These are phyloP conservation scores for button mushroom (Agaricus bisporus) DNA, from an alignment of 768 basidiomycete species.

Conservation along the genomic window DNA sequence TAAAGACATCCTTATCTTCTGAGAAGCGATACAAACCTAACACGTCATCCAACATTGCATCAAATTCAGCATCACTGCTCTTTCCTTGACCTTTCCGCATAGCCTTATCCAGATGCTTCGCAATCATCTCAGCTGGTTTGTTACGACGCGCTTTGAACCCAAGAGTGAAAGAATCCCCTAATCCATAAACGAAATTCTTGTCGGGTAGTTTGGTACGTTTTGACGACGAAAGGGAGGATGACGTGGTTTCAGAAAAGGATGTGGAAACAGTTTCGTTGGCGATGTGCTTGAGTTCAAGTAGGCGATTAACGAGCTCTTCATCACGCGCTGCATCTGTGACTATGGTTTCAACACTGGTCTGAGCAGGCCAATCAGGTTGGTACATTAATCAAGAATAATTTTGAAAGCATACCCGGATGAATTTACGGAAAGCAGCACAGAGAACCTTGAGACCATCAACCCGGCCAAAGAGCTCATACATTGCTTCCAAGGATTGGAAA, in stretches of 20 bases:
- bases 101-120: conserved; percentile 80
- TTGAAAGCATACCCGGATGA: conserved; percentile 44
- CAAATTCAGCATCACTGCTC: conserved; percentile 57
- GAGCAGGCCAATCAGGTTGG: not conserved
- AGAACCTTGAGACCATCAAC: conserved; percentile 51
- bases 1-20: conserved; percentile 91
- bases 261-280: conserved; percentile 42
- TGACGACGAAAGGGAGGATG: conserved; percentile 5
- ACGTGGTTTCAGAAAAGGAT: conserved; percentile 36
- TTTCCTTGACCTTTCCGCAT: conserved; percentile 85
- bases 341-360: conserved; percentile 58
- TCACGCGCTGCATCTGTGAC: conserved; percentile 59
- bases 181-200: conserved; percentile 58
- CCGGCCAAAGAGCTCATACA: conserved; percentile 60
- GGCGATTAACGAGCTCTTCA: conserved; percentile 70
- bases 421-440: conserved; percentile 52
- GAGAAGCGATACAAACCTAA: conserved; percentile 80
- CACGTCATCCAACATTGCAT: conserved; percentile 54
- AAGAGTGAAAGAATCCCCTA: conserved; percentile 61
- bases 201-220: conserved; percentile 33
- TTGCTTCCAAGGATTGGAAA: conserved; percentile 33
- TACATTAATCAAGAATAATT: not conserved
- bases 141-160: conserved; percentile 74
- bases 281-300: conserved; percentile 62
- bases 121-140: conserved; percentile 91